These are phyloP conservation scores for Thraustochytrium sp. DNA, from an alignment of 352 stramenopile genomes.

Conservation along the genomic window DNA sequence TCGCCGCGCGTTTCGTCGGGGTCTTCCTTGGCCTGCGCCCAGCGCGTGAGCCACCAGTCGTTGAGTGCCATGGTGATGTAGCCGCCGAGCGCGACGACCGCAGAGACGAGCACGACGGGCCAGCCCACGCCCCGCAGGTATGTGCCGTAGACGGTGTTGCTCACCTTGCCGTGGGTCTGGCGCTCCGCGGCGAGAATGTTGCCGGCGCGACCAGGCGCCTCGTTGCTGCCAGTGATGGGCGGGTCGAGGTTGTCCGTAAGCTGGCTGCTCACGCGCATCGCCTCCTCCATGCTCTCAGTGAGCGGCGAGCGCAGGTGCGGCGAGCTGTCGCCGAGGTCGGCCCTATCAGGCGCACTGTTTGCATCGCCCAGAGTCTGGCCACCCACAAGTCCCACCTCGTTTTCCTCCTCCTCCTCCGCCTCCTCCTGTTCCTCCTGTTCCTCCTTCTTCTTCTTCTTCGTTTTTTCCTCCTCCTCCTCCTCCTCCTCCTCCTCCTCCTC, in stretches of 20 bases:
- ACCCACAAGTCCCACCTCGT: not conserved
- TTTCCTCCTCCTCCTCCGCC: not conserved
- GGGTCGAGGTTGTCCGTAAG: too few species aligned
- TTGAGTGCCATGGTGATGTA: constrained; percentile 30
- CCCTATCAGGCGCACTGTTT: too few species aligned
- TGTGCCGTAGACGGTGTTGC: not conserved
- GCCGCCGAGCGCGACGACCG: not conserved
- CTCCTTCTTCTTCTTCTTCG: too few species aligned
- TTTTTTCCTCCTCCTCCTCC: too few species aligned
- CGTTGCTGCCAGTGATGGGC: not conserved
- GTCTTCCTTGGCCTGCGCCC: constrained; percentile 8
- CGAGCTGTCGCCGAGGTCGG: too few species aligned
- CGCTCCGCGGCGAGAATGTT: not conserved
- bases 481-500: too few species aligned
- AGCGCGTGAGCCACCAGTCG: constrained; percentile 15
- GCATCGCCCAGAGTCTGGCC: not conserved
- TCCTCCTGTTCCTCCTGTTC: too few species aligned
- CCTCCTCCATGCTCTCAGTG: too few species aligned
- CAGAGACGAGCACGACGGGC: not conserved
- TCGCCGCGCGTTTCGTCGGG: not conserved
- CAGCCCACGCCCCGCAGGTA: not conserved
- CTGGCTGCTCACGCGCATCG: too few species aligned
- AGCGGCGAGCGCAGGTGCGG: too few species aligned
- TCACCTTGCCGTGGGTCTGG: not conserved
- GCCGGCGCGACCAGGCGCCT: not conserved